Base-by-base conservation (phyloP, 1,284 basidiomycete genomes). In the Cutaneotrichosporon spelunceum region DNA sequence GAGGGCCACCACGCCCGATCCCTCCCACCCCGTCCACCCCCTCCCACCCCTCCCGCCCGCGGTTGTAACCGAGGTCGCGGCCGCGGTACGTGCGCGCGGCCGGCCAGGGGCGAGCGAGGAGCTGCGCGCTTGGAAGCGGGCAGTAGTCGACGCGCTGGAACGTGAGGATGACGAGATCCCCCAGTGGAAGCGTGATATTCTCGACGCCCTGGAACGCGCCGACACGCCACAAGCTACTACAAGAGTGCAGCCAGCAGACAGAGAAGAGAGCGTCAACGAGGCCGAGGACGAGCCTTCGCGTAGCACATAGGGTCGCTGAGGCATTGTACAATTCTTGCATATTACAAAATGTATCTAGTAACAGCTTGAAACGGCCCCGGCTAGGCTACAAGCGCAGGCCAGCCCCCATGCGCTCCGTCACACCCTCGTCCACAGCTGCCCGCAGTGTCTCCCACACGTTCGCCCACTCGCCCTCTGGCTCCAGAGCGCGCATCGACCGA, bases 331-430 rank as follows among this genome's bases (percentile, higher is more conserved):
- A 13, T 16, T 14, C 36, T 8, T 39, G 9, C 9, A 39, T 34
- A 34, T 26, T n/a, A 48, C 56, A 36, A 16, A 44, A 34, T 26
- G 14, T 8, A 50, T n/a, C 34, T 44, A 33, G 36, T 39, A 14
- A 39, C 36, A 39, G 9, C 5, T 39, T 39, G 21, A 24, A n/a
- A n/a, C n/a, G n/a, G n/a, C n/a, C n/a, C n/a, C n/a, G n/a, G n/a
- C n/a, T n/a, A n/a, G 29, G 26, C 48, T 62, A 72, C 50, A 71
- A 39, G 27, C 66, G 58, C 29, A 76, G 47, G n/a, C 79, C 77
- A 1, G 88, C 87, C 19, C 90, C 89, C 71, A 88, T 88, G 64
- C 83, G 83, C 72, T 82, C 83, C 62, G 83, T 81, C 5, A 84
- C 82, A 29, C 85, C 81, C 23, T 73, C 78, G 65, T 89, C 87